Percentiles rank a stretch among this genome's conserved stretches.
Conservation (phyloP, 2,329 filamentous ascomycete species). For the Domatiomyces globalis region DNA sequence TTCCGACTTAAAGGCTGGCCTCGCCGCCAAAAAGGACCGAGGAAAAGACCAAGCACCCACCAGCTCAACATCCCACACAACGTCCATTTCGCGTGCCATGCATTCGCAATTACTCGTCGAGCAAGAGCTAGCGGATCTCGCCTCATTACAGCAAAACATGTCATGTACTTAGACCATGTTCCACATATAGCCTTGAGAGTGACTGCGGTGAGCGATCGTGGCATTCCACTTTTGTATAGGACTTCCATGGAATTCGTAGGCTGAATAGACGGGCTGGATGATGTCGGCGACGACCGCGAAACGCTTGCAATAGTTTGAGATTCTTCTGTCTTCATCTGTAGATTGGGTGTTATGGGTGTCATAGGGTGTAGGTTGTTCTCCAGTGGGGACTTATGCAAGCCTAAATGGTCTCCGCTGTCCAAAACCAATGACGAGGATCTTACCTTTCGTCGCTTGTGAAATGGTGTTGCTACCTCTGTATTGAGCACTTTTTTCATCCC, state of each 20-base stretch:
- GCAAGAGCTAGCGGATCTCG: constrained; percentile 18
- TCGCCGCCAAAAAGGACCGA: constrained; percentile 13
- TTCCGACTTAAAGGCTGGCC: constrained; percentile 11
- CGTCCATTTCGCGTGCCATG: constrained; percentile 23
- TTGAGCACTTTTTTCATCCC: neutral
- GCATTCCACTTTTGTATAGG: neutral
- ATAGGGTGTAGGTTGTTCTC: neutral
- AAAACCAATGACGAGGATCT: neutral
- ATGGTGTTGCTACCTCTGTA: neutral
- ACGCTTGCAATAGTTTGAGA: neutral
- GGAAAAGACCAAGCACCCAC: constrained; percentile 25
- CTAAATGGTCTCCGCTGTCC: too few species aligned
- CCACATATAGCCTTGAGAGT: constrained; percentile 18
- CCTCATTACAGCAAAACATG: constrained; percentile 12
- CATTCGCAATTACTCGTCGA: constrained; percentile 22
- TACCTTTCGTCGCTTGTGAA: neutral
- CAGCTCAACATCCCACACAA: constrained; percentile 22
- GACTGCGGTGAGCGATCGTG: constrained; percentile 9
- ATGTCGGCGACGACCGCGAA: neutral
- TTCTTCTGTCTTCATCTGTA: neutral
- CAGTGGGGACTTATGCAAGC: neutral
- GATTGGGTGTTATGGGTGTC: neutral
- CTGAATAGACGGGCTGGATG: neutral
- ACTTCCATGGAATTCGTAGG: neutral
- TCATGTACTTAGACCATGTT: constrained; percentile 16